Conservation (phyloP, 2,329 filamentous ascomycete species). For the Acephala macrosclerotiorum region DNA sequence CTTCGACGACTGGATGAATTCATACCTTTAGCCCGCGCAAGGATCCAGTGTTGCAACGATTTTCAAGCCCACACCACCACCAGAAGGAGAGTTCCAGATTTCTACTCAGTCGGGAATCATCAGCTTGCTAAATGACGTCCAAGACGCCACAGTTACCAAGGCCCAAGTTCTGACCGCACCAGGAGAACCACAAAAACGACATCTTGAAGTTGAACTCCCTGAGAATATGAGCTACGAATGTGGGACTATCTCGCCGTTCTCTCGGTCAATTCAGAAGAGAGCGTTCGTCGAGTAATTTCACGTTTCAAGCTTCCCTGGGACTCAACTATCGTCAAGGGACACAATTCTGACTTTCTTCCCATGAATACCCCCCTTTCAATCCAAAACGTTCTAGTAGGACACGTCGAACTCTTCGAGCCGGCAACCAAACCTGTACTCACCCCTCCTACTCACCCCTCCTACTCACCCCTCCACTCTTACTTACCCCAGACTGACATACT, state of each 20-base stretch:
- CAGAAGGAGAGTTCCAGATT: slow-evolving; percentile 28
- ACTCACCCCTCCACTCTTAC: too few relatives aligned
- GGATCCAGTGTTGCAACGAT: slow-evolving; percentile 17
- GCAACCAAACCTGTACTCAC: slow-evolving; percentile 69
- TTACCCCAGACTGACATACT: not conserved
- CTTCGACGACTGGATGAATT: slow-evolving; percentile 73
- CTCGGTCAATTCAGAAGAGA: slow-evolving; percentile 71
- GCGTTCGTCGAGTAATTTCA: slow-evolving; percentile 63
- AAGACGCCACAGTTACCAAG: slow-evolving; percentile 64
- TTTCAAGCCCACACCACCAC: slow-evolving; percentile 19
- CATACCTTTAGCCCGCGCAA: slow-evolving; percentile 54
- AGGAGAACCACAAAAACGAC: slow-evolving; percentile 63
- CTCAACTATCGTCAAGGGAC: slow-evolving; percentile 59
- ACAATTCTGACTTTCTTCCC: slow-evolving; percentile 58
- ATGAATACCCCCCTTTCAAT: slow-evolving; percentile 65
- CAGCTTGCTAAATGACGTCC: slow-evolving; percentile 65
- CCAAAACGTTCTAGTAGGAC: slow-evolving; percentile 69
- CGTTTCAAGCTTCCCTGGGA: slow-evolving; percentile 70
- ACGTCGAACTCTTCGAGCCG: slow-evolving; percentile 76
- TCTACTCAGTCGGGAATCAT: slow-evolving; percentile 32
- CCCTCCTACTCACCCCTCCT: slow-evolving; percentile 25
- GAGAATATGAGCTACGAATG: slow-evolving; percentile 70
- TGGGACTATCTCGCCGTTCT: slow-evolving; percentile 81
- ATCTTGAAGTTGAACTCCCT: slow-evolving; percentile 70
- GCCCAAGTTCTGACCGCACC: slow-evolving; percentile 58